These are phyloP conservation scores for Massarina eburnea DNA, from an alignment of 2,329 filamentous ascomycete species.

Conservation along the genomic window DNA sequence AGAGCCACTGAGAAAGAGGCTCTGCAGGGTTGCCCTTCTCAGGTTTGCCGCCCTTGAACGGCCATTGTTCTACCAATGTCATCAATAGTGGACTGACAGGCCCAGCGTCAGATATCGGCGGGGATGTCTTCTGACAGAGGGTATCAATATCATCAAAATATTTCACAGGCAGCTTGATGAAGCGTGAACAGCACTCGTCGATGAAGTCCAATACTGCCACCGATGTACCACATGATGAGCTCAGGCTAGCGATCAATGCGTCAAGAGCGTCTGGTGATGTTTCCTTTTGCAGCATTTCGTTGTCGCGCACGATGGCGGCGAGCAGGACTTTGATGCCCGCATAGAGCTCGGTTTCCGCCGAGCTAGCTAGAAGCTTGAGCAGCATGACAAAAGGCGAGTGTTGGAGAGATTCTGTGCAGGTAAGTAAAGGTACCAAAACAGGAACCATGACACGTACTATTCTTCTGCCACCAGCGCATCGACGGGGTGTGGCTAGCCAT, in stretches of 20 bases:
- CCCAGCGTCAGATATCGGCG: conserved; percentile 17
- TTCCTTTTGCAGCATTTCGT: conserved; percentile 63
- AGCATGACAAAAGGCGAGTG: conserved; percentile 73
- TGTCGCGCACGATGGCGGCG: conserved; percentile 62
- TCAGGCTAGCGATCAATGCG: conserved; percentile 51
- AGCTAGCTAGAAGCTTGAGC: conserved; percentile 59
- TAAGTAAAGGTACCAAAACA: conserved; percentile 9
- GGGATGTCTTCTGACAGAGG: conserved; percentile 31
- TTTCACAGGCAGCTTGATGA: conserved; percentile 75
- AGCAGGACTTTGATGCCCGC: conserved; percentile 59
- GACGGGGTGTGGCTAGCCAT: conserved; percentile 79
- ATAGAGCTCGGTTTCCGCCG: conserved; percentile 52
- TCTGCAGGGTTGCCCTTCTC: conserved; percentile 29
- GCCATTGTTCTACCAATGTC: conserved; percentile 75
- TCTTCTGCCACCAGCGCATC: conserved; percentile 88
- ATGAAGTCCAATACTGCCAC: conserved; percentile 66
- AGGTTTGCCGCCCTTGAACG: conserved; percentile 54
- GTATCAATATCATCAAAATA: conserved; percentile 73
- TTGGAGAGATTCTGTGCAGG: conserved; percentile 54
- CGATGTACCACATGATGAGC: conserved; percentile 43
- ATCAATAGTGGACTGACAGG: conserved; percentile 66
- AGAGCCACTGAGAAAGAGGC: conserved; percentile 38
- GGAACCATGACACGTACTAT: conserved; percentile 44
- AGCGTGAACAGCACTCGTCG: conserved; percentile 79
- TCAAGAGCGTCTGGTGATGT: conserved; percentile 44